Evolutionary conservation across 768 basidiomycete genomes (phyloP).

Genomic region (Phaffia australis): DNA sequence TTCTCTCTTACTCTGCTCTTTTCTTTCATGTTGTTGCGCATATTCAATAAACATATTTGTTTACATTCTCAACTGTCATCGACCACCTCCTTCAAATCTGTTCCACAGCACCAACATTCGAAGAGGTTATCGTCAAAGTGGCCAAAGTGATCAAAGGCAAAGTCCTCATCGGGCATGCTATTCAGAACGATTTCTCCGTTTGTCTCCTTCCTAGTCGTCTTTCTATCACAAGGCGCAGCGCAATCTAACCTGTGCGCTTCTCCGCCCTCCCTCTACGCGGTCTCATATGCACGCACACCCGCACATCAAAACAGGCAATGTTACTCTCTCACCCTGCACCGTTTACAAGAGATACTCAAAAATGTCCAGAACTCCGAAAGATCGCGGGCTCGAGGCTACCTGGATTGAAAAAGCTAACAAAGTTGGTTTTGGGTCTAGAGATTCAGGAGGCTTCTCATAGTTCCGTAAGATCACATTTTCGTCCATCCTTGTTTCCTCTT

Average conservation of each 20-base stretch:
- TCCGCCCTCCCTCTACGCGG: not conserved
- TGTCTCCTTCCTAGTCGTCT: constrained; percentile 22
- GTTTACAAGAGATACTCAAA: constrained; percentile 40
- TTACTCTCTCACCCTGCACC: constrained; percentile 41
- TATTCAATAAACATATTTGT: not conserved
- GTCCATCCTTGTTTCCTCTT: constrained; percentile 4
- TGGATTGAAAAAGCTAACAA: constrained; percentile 66
- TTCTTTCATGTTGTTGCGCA: too few relatives aligned
- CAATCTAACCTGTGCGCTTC: not conserved
- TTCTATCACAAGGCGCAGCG: not conserved
- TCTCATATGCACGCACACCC: not conserved
- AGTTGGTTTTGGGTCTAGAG: constrained; percentile 61
- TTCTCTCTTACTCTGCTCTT: not conserved
- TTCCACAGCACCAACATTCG: constrained; percentile 60
- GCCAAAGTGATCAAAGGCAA: constrained; percentile 64
- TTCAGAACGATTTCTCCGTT: constrained; percentile 82
- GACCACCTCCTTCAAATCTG: not conserved
- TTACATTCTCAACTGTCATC: not conserved
- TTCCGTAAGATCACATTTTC: constrained; percentile 60
- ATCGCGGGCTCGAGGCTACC: constrained; percentile 46
- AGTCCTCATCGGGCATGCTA: constrained; percentile 79
- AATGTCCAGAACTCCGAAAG: constrained; percentile 42
- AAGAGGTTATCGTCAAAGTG: constrained; percentile 65
- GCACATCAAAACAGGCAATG: constrained; percentile 34
- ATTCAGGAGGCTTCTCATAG: constrained; percentile 87